Conservation (phyloP, 257 asterid genomes). For the Solanum medicagineum region DNA sequence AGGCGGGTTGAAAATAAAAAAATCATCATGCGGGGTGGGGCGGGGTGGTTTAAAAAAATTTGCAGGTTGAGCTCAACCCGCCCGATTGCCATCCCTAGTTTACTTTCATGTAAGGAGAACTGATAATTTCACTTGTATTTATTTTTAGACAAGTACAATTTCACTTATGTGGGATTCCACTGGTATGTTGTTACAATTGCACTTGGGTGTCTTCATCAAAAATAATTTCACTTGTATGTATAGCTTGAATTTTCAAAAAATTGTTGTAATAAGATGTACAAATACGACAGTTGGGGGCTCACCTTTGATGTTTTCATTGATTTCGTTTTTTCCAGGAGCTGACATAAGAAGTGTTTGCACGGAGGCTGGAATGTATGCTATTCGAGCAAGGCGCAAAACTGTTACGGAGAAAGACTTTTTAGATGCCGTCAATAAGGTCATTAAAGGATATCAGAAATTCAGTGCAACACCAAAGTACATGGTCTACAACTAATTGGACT, state of each 20-base stretch:
- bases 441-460: conserved; percentile 91
- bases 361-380: conserved; percentile 94
- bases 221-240: not conserved
- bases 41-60: no score
- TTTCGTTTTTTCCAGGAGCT: conserved; percentile 42
- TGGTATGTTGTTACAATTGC: not conserved
- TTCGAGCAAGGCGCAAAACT: conserved; percentile 82
- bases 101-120: not conserved
- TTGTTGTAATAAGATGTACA: not conserved
- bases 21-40: no score
- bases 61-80: no score
- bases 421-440: conserved; percentile 92
- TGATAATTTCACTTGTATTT: not conserved
- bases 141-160: not conserved
- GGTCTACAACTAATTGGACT: conserved; percentile 56
- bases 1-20: no score
- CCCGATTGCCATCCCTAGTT: not conserved
- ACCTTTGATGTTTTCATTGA: not conserved
- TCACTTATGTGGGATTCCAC: not conserved
- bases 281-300: not conserved
- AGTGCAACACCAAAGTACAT: conserved; percentile 93
- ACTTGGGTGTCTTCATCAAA: not conserved
- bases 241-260: not conserved
- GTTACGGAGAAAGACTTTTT: conserved; percentile 92
- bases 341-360: conserved; percentile 94